A percentile compares a stretch with the other conserved stretches of the same genome.
phyloP scores from a whole-genome alignment of 2,329 filamentous ascomycete genomes.

The Thermoascus crustaceus region DNA sequence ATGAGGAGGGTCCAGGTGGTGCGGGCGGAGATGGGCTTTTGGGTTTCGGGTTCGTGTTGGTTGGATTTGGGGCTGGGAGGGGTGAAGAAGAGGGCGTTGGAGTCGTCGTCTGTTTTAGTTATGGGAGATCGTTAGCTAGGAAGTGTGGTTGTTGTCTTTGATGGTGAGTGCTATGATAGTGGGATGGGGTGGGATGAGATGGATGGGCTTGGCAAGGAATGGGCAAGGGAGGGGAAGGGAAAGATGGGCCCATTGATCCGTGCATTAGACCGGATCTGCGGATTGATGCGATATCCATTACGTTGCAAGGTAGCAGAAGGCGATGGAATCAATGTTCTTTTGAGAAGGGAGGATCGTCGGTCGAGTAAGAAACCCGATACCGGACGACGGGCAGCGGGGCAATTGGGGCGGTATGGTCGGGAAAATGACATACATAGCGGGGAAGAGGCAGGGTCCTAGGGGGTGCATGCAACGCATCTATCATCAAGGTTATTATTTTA shows the following conservation, averaged over 20 bases:
- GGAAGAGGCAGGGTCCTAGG: too few species aligned
- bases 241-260: not conserved
- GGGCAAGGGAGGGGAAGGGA: not conserved
- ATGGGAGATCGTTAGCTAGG: conserved; percentile 5
- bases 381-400: too few species aligned
- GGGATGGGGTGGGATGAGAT: not conserved
- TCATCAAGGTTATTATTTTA: not conserved
- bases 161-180: conserved; percentile 3
- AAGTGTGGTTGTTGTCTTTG: not conserved
- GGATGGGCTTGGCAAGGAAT: not conserved
- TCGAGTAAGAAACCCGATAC: too few species aligned
- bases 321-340: not conserved
- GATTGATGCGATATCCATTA: too few species aligned
- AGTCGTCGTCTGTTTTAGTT: conserved; percentile 65
- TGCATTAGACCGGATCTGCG: not conserved
- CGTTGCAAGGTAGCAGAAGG: not conserved
- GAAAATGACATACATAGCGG: too few species aligned
- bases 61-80: conserved; percentile 35
- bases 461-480: conserved; percentile 3
- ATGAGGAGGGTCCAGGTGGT: conserved; percentile 90
- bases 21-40: conserved; percentile 43
- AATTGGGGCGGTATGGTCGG: too few species aligned
- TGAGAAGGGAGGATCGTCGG: too few species aligned
- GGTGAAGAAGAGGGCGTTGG: conserved; percentile 60
- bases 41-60: too few species aligned